Base-by-base conservation (phyloP, 768 basidiomycete species). In the Candolleomyces aberdarensis region DNA sequence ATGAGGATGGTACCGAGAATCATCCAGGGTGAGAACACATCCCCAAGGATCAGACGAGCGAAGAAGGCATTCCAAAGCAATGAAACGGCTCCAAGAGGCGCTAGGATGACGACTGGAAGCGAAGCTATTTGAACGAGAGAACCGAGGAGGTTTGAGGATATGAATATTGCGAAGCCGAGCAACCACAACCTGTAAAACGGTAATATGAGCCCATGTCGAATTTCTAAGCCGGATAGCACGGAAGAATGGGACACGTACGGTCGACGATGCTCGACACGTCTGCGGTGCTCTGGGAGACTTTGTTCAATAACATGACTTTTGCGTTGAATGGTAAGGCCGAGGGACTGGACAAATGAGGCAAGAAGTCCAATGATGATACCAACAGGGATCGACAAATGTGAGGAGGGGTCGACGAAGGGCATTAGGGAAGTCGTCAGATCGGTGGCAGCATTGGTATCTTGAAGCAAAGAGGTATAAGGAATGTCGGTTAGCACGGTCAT, bases 41-140 rank as follows among this genome's bases (percentile, higher is more conserved):
- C 94, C 11, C 91, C 92, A 13, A 96, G 82, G 44, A 96, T 81
- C 44, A 96, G 67, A 32, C 86, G 82, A 15, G 94, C 94, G 69
- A 96, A 95, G 67, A 96, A 84, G 4, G 94, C 94, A 71, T 98
- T 98, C 91, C 91, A 96, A 31, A 98, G 83, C 31, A 98, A 83
- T 2, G 91, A 94, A 32, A 96, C 91, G 0, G 94, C 95, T 11
- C 95, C 95, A 4, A 98, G 82, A 0, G 95, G 95, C 0, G 94
- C 95, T 56, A 98, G 88, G 59, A 98, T 92, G 62, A 96, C 94
- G 64, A 98, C 92, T 3, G 95, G 94, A 13, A 98, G 84, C 2
- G 94, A 91, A 9, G 93, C 94, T 46, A 98, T 93, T 76, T 96
- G 95, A 65, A 96, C 90, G 41, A 96, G 74, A 1, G 93, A 94